Percentiles rank a stretch among this genome's conserved stretches.
phyloP scores from a whole-genome alignment of 305 asterid genomes.

The Fraxinus sp. region DNA sequence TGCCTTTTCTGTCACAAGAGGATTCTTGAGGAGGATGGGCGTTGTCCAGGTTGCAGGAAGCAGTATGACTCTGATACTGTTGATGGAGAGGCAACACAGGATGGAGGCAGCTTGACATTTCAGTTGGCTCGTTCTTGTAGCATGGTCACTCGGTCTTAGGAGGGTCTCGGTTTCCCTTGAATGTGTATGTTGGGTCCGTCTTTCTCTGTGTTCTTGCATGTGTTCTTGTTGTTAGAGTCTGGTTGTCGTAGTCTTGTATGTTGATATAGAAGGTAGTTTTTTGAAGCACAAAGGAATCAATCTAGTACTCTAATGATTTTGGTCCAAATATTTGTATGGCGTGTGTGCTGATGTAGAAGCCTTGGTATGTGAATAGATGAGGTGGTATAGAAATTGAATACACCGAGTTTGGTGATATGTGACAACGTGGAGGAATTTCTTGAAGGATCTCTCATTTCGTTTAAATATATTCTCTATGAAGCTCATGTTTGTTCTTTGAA shows the following conservation, averaged over 20 bases:
- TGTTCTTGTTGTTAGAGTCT: conserved; percentile 41
- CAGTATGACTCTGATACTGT: conserved; percentile 51
- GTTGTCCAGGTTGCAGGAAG: conserved; percentile 93
- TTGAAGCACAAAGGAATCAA: conserved; percentile 39
- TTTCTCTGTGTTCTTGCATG: conserved; percentile 32
- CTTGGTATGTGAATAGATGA: conserved; percentile 54
- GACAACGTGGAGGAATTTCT: not conserved
- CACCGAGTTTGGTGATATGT: conserved; percentile 4
- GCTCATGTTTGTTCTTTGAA: not conserved
- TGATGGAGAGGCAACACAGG: conserved; percentile 38
- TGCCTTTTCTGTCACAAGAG: conserved; percentile 96
- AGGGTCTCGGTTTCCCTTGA: conserved; percentile 32
- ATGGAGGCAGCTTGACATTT: conserved; percentile 53
- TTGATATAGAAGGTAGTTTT: conserved; percentile 42
- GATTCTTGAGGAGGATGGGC: conserved; percentile 83
- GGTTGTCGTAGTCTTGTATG: conserved; percentile 27
- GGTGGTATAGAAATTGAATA: conserved; percentile 41
- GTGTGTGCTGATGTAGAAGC: conserved; percentile 49
- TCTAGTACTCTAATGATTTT: conserved; percentile 38
- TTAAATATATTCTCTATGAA: not conserved
- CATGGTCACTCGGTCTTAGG: conserved; percentile 68
- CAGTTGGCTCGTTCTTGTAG: conserved; percentile 69
- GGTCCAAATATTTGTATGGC: conserved; percentile 39
- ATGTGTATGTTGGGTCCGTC: conserved; percentile 44
- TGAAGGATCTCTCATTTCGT: not conserved